Evolutionary conservation across 2,329 filamentous ascomycete species (phyloP).

Genomic region (Didymella pomorum): DNA sequence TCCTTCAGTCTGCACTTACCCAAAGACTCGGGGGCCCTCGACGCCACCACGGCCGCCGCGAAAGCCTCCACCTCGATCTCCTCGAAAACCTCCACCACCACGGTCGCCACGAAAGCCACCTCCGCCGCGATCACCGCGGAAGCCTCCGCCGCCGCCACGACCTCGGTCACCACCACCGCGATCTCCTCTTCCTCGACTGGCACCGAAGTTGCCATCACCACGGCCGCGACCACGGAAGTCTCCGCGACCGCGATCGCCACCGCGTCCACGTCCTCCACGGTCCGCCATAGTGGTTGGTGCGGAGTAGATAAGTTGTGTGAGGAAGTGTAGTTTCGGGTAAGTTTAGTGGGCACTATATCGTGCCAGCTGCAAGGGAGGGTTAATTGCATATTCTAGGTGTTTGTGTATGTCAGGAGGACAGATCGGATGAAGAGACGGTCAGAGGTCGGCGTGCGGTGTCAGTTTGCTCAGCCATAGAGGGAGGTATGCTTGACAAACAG

Average conservation of each 20-base stretch:
- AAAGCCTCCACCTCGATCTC: conserved; percentile 18
- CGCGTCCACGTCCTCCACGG: conserved; percentile 22
- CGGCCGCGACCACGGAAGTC: conserved; percentile 33
- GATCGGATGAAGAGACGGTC: neutral
- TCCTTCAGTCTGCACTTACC: conserved; percentile 26
- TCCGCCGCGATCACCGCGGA: conserved; percentile 21
- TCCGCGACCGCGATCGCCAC: conserved; percentile 34
- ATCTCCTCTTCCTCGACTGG: conserved; percentile 21
- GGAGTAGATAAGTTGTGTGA: neutral
- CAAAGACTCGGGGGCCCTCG: conserved; percentile 28
- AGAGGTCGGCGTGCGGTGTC: neutral
- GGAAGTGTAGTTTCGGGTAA: neutral
- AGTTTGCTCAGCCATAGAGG: neutral
- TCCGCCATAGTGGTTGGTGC: conserved; percentile 12
- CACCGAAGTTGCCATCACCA: conserved; percentile 34
- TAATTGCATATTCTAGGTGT: neutral
- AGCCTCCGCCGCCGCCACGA: conserved; percentile 28
- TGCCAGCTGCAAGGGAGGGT: neutral
- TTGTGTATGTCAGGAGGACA: neutral
- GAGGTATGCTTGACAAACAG: neutral
- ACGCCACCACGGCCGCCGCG: conserved; percentile 22
- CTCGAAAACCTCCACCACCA: conserved; percentile 24
- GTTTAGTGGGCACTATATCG: neutral
- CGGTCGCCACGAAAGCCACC: conserved; percentile 14
- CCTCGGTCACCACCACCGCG: conserved; percentile 28